Conservation (phyloP, 2,329 filamentous ascomycete species). For the Bimuria novae-zelandiae region DNA sequence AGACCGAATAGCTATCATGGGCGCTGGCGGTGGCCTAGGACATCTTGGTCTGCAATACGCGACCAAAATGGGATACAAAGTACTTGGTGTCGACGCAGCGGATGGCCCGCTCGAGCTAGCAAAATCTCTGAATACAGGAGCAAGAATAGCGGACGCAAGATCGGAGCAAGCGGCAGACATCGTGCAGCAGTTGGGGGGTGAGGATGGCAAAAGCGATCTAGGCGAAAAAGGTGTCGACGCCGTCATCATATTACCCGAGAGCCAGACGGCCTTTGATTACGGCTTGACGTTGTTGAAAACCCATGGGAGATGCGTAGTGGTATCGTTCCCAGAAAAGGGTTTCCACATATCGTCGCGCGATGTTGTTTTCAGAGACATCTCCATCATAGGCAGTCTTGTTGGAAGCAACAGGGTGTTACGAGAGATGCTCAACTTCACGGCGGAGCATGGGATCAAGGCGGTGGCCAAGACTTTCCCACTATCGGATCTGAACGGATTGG, state of each 20-base stretch:
- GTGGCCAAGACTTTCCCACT: conserved; percentile 43
- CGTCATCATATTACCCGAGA: conserved; percentile 54
- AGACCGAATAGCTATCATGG: conserved; percentile 48
- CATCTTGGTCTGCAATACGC: conserved; percentile 40
- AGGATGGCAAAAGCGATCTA: conserved; percentile 40
- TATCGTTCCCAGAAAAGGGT: conserved; percentile 52
- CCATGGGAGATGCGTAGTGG: conserved; percentile 52
- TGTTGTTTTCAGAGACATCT: conserved; percentile 52
- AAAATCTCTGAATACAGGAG: conserved; percentile 34
- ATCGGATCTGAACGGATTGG: conserved; percentile 47
- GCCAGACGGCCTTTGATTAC: conserved; percentile 54
- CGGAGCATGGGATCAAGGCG: conserved; percentile 41
- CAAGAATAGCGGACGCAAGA: conserved; percentile 49
- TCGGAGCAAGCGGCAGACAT: conserved; percentile 34
- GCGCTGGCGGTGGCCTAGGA: conserved; percentile 43
- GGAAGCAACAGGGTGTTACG: conserved; percentile 48
- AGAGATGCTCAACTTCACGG: conserved; percentile 49
- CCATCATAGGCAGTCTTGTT: conserved; percentile 49
- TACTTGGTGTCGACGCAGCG: conserved; percentile 47
- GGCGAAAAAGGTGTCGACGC: conserved; percentile 54
- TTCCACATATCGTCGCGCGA: conserved; percentile 50
- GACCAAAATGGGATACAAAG: conserved; percentile 39
- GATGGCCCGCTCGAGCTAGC: conserved; percentile 45
- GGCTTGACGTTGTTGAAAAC: conserved; percentile 50
- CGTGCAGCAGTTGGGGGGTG: conserved; percentile 38